These are phyloP conservation scores for Fallopia convolvulus DNA, from an alignment of 148 eudicot species.

Conservation along the genomic window DNA sequence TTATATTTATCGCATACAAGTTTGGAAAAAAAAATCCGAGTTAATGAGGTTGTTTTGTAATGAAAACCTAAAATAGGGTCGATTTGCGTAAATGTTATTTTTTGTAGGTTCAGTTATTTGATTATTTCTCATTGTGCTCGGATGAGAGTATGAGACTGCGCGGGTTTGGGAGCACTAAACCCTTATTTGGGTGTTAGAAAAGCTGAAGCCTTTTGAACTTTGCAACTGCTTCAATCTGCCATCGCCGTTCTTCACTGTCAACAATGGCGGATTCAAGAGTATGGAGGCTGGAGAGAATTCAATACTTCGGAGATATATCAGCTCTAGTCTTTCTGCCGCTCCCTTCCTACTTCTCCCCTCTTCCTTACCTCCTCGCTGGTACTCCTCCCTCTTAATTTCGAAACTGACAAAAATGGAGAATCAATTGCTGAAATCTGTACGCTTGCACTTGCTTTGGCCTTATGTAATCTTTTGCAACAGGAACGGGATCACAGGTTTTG, in stretches of 20 bases:
- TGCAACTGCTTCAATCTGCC: background rate
- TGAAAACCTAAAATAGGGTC: background rate
- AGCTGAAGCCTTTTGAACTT: background rate
- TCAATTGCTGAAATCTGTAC: slow-evolving; percentile 7
- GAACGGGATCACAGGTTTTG: slow-evolving; percentile 78
- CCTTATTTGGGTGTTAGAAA: background rate
- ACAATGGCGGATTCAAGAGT: slow-evolving; percentile 20
- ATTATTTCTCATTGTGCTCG: background rate
- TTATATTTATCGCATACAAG: too few species aligned
- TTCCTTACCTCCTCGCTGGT: slow-evolving; percentile 79
- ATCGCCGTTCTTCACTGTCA: background rate
- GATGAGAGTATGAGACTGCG: background rate
- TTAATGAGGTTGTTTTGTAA: background rate
- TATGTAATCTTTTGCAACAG: slow-evolving; percentile 22
- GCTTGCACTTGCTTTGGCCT: background rate
- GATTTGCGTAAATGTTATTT: background rate
- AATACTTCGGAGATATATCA: slow-evolving; percentile 83
- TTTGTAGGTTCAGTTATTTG: too few species aligned
- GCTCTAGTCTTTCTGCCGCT: slow-evolving; percentile 68
- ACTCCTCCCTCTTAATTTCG: background rate
- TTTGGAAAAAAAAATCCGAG: too few species aligned
- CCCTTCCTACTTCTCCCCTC: slow-evolving; percentile 41
- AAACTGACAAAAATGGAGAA: background rate
- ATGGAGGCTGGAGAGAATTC: slow-evolving; percentile 30
- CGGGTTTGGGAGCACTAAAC: background rate